Percentiles rank a stretch among this genome's conserved stretches.
Evolutionary conservation across 2,329 filamentous ascomycete species (phyloP).

Genomic region (Colletotrichum viniferum): DNA sequence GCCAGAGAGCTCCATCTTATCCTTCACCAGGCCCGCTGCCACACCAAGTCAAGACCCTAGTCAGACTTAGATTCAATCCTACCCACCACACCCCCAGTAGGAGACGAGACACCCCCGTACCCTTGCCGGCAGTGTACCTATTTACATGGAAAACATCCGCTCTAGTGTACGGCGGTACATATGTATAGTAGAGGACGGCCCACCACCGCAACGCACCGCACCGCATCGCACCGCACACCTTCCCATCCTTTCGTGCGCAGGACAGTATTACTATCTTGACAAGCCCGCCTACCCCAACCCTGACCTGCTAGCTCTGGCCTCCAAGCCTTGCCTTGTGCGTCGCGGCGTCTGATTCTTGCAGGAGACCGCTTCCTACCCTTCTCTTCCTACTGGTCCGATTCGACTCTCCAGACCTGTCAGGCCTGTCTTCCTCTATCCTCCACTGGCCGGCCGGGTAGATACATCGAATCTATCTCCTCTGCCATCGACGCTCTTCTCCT

Average conservation of each 20-base stretch:
- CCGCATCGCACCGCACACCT: background rate
- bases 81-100: slow-evolving; percentile 19
- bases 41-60: slow-evolving; percentile 16
- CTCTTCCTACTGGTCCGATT: slow-evolving; percentile 19
- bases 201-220: slow-evolving; percentile 5
- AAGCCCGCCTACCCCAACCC: slow-evolving; percentile 20
- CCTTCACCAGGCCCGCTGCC: slow-evolving; percentile 5
- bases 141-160: slow-evolving; percentile 8
- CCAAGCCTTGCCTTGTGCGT: slow-evolving; percentile 20
- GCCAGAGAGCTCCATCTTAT: slow-evolving; percentile 9
- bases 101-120: slow-evolving; percentile 15
- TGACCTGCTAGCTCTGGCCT: slow-evolving; percentile 4
- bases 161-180: slow-evolving; percentile 17
- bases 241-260: slow-evolving; percentile 4
- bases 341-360: slow-evolving; percentile 24
- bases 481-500: background rate
- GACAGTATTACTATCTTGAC: slow-evolving; percentile 20
- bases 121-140: slow-evolving; percentile 19
- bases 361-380: slow-evolving; percentile 7
- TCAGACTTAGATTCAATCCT: slow-evolving; percentile 19
- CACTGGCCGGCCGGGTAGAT: slow-evolving; percentile 8
- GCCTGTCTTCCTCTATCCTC: background rate
- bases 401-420: slow-evolving; percentile 2
- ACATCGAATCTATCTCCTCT: background rate
- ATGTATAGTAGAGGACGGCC: slow-evolving; percentile 17